phyloP scores from a whole-genome alignment of 2,329 filamentous ascomycete genomes.

The Colletotrichum shisoi region DNA sequence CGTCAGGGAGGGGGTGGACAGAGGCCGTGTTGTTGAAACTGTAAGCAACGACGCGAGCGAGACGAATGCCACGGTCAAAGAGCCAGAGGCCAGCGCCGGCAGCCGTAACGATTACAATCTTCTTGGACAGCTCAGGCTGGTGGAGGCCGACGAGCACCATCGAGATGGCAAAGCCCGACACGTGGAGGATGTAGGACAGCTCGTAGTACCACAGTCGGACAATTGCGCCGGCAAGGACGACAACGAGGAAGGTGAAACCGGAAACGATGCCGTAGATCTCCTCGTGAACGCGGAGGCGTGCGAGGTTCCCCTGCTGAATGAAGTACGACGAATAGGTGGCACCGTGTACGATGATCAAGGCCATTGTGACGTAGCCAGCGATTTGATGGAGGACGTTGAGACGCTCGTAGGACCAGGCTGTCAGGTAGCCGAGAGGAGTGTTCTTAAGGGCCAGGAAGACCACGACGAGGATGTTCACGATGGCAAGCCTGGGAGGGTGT shows the following conservation, averaged over 20 bases:
- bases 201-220: constrained; percentile 62
- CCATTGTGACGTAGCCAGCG: constrained; percentile 59
- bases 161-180: constrained; percentile 58
- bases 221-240: constrained; percentile 54
- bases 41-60: constrained; percentile 54
- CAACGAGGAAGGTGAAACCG: constrained; percentile 55
- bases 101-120: constrained; percentile 54
- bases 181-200: constrained; percentile 63
- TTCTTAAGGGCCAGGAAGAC: constrained; percentile 65
- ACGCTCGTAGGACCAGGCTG: constrained; percentile 65
- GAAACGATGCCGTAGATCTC: constrained; percentile 61
- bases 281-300: constrained; percentile 48
- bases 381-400: constrained; percentile 66
- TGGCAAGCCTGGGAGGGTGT: constrained; percentile 47
- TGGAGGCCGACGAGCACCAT: constrained; percentile 61
- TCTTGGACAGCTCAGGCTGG: constrained; percentile 56
- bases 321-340: constrained; percentile 56
- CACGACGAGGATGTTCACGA: constrained; percentile 60
- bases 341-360: constrained; percentile 57
- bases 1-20: constrained; percentile 61
- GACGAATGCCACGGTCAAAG: constrained; percentile 59
- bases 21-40: constrained; percentile 61
- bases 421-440: constrained; percentile 63
- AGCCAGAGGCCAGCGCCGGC: constrained; percentile 59
- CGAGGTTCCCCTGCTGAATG: constrained; percentile 42